Evolutionary conservation across 352 stramenopile species (phyloP), one percentile per base, ranked within the genome.

Genomic region (Globisporangium nunn): DNA sequence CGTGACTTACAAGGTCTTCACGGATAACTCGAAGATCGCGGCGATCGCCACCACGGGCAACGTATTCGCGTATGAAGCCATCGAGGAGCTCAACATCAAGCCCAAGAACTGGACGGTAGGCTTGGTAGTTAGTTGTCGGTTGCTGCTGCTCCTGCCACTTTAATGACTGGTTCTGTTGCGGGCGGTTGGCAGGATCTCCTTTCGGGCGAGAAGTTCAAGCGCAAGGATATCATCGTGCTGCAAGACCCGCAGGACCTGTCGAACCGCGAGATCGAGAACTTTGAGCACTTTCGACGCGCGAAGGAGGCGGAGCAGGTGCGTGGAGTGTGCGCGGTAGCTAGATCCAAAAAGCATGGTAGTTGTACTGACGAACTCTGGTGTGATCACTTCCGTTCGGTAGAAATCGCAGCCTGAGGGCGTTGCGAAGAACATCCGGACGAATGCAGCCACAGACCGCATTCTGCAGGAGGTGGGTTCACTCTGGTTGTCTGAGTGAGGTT

Each of bases 41-140:
- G 77, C 82, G 29, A 70, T 93, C 44, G 77, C 77, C 15, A 78
- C 82, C 3, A 93, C 81, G 7, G 81, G 83, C n/a, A 98, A 99
- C 72, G 96, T 99, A 12, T 99, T 96, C 61, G 88, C 88, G 33
- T 98, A 97, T 57, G 95, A 99, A 50, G 96, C 96, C 5, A 88
- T 99, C 51, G 75, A 98, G 41, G 97, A 99, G 72, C 87, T 99
- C 28, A 99, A 99, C 73, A 85, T 99, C 65, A 99, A 98, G 71
- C 61, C 91, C 6, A 99, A 99, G 69, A 98, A 98, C 77, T 98
- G 91, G 75, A 82, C 82, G 49, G 81, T 91, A 28, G 5, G 39
- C 35, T 66, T 35, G 4, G 33, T 23, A 23, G 23, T 23, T 23
- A 23, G 23, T 23, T 23, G 39, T 7, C 33, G 28, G 46, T 23